Percentiles rank a stretch among this genome's conserved stretches.
Evolutionary conservation across 768 basidiomycete genomes (phyloP).

Genomic region (Galerina sulciceps): DNA sequence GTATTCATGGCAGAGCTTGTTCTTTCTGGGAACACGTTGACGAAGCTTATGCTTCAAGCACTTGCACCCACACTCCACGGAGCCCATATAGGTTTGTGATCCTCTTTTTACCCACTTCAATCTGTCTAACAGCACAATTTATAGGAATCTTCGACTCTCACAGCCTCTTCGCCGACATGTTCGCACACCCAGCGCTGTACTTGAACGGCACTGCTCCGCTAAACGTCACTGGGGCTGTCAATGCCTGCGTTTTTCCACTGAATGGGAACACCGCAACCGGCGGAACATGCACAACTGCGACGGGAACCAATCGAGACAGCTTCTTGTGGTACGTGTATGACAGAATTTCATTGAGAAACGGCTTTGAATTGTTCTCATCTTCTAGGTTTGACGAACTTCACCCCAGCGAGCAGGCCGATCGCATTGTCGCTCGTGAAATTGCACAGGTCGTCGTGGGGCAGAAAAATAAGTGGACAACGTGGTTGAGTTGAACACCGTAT

Average conservation of each 20-base stretch:
- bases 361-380: background rate
- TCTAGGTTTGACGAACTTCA: slow-evolving; percentile 16
- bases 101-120: background rate
- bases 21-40: slow-evolving; percentile 53
- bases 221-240: slow-evolving; percentile 58
- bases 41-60: slow-evolving; percentile 52
- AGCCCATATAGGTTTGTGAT: slow-evolving; percentile 58
- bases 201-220: slow-evolving; percentile 67
- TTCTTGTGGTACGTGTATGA: slow-evolving; percentile 41
- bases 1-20: slow-evolving; percentile 58
- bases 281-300: slow-evolving; percentile 37
- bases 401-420: slow-evolving; percentile 16
- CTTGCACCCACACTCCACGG: slow-evolving; percentile 51
- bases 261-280: slow-evolving; percentile 32
- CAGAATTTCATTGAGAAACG: background rate
- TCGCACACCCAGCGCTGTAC: slow-evolving; percentile 51
- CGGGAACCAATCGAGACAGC: slow-evolving; percentile 55
- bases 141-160: slow-evolving; percentile 66
- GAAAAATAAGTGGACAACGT: slow-evolving; percentile 14
- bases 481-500: slow-evolving; percentile 6
- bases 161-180: slow-evolving; percentile 63
- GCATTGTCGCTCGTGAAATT: slow-evolving; percentile 16
- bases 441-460: slow-evolving; percentile 16
- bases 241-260: slow-evolving; percentile 49
- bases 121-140: background rate